These are phyloP conservation scores for Phyllosticta capitalensis DNA, from an alignment of 2,329 filamentous ascomycete genomes.

Conservation along the genomic window DNA sequence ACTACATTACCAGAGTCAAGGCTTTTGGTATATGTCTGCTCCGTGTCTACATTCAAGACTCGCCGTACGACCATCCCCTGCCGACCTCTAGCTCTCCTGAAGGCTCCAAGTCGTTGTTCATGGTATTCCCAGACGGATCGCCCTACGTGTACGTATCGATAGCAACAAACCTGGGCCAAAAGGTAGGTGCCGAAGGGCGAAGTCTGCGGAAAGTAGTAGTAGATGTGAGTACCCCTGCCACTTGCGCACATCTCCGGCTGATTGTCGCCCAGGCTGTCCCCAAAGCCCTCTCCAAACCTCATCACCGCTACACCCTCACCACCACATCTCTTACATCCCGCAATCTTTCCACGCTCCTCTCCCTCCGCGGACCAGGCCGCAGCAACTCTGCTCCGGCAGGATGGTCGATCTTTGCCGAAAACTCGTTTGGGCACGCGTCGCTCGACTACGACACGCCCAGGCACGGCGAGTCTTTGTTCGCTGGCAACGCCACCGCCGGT, in stretches of 20 bases:
- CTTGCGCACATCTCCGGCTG: neutral
- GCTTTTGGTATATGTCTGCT: conserved; percentile 61
- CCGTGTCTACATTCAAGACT: conserved; percentile 71
- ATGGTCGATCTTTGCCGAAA: conserved; percentile 69
- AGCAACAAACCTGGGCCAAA: conserved; percentile 29
- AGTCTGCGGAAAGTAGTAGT: conserved; percentile 63
- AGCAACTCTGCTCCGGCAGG: conserved; percentile 65
- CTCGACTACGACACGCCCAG: conserved; percentile 29
- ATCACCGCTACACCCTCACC: conserved; percentile 60
- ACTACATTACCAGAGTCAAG: conserved; percentile 64
- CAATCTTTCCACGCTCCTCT: conserved; percentile 60
- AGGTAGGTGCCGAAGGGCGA: conserved; percentile 28
- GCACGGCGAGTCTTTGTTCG: neutral
- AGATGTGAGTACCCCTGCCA: conserved; percentile 31
- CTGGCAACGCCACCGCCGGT: neutral
- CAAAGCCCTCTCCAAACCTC: conserved; percentile 67
- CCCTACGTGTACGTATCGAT: conserved; percentile 62
- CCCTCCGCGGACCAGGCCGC: conserved; percentile 58
- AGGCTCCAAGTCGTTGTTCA: conserved; percentile 61
- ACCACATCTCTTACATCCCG: conserved; percentile 60
- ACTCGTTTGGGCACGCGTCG: conserved; percentile 42
- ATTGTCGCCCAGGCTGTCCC: conserved; percentile 53
- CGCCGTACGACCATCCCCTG: conserved; percentile 50
- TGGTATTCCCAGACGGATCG: conserved; percentile 73
- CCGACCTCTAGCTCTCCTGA: conserved; percentile 33